Evolutionary conservation across 371 early-diverging fungal genomes (phyloP).

Genomic region (Lichtheimia ornata): DNA sequence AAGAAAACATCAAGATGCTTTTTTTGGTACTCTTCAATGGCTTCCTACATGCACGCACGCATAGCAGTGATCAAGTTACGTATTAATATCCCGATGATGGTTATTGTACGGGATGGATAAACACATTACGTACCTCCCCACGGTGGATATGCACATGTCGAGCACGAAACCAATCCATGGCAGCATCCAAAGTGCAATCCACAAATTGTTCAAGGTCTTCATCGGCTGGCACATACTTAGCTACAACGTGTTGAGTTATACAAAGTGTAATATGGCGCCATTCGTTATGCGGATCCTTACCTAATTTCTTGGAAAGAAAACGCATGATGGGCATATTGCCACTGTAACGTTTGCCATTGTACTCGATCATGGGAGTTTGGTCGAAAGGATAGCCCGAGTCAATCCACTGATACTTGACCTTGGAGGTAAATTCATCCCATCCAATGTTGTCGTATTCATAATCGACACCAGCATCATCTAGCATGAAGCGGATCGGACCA

Average conservation of each 20-base stretch:
- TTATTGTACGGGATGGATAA: no score
- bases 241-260: neutral
- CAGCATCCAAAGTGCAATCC: conserved; percentile 21
- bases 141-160: conserved; percentile 2
- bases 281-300: neutral
- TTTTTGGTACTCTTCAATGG: conserved; percentile 3
- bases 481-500: conserved; percentile 10
- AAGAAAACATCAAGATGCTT: neutral
- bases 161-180: conserved; percentile 15
- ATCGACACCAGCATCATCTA: conserved; percentile 11
- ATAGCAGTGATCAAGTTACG: no score
- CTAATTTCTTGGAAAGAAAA: conserved; percentile 22
- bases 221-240: conserved; percentile 21
- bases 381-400: neutral
- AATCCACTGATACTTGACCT: neutral
- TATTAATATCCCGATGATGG: neutral
- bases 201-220: conserved; percentile 27
- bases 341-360: conserved; percentile 23
- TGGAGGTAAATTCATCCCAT: no score
- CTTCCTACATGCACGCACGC: no score
- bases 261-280: neutral
- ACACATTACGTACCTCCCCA: conserved; percentile 3
- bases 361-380: conserved; percentile 19
- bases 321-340: conserved; percentile 25
- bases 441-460: conserved; percentile 5